Evolutionary conservation across 1,139 yeast genomes (phyloP).

Genomic region (Pichia sp.): DNA sequence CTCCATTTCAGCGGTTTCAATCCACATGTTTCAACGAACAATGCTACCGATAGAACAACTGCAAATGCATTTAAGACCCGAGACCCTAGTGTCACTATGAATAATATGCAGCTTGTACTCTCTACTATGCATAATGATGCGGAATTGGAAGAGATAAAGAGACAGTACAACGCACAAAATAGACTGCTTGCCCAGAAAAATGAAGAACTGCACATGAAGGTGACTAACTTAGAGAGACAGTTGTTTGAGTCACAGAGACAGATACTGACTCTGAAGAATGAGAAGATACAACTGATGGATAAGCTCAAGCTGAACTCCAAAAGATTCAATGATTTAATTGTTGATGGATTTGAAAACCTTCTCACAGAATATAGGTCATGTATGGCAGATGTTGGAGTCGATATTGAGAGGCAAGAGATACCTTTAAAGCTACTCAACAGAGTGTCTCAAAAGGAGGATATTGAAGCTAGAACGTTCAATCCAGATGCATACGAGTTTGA

Average conservation of each 20-base stretch:
- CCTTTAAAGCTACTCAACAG: slow-evolving; percentile 1
- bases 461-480: neutral
- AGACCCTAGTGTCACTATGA: slow-evolving; percentile 5
- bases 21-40: too few relatives aligned
- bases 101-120: neutral
- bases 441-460: slow-evolving; percentile 1
- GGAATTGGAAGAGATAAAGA: slow-evolving; percentile 9
- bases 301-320: slow-evolving; percentile 30
- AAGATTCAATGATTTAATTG: slow-evolving; percentile 35
- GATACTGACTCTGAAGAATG: slow-evolving; percentile 34
- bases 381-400: slow-evolving; percentile 10
- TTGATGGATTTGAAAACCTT: slow-evolving; percentile 39
- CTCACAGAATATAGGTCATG: slow-evolving; percentile 30
- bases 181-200: slow-evolving; percentile 49
- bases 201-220: slow-evolving; percentile 40
- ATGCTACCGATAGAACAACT: too few relatives aligned
- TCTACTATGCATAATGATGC: slow-evolving; percentile 3
- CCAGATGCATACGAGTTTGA: slow-evolving; percentile 2
- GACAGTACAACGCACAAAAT: slow-evolving; percentile 39
- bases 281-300: slow-evolving; percentile 25
- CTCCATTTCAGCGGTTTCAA: too few relatives aligned
- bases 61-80: too few relatives aligned
- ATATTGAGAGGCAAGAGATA: slow-evolving; percentile 3
- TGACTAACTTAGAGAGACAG: slow-evolving; percentile 44
- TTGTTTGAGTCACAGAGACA: slow-evolving; percentile 41